These are phyloP conservation scores for Conringia planisiliqua DNA, from an alignment of 345 rosid genomes.

Conservation along the genomic window DNA sequence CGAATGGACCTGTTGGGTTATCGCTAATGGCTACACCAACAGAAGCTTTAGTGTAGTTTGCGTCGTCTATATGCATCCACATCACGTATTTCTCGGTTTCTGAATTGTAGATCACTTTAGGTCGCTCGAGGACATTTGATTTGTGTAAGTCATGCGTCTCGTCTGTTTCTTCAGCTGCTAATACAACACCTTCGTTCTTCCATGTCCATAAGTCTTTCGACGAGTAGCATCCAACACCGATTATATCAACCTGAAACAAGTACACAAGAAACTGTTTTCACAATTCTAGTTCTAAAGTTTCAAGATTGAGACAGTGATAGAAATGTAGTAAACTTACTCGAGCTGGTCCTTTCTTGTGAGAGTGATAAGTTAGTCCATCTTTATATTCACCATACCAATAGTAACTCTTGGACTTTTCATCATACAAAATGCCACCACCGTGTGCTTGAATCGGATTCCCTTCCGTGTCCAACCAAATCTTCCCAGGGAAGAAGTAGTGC, in stretches of 20 bases:
- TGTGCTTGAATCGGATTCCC: conserved; percentile 97
- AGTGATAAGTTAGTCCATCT: conserved; percentile 88
- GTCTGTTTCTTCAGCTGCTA: conserved; percentile 66
- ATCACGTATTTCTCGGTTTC: conserved; percentile 73
- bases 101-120: conserved; percentile 83
- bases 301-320: background rate
- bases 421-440: conserved; percentile 79
- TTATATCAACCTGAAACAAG: conserved; percentile 72
- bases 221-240: conserved; percentile 95
- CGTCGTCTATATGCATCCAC: conserved; percentile 97
- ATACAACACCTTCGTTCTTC: conserved; percentile 86
- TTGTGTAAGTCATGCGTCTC: conserved; percentile 81
- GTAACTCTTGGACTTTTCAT: conserved; percentile 51
- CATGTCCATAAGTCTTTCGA: conserved; percentile 92
- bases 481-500: conserved; percentile 57
- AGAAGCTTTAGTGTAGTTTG: conserved; percentile 87
- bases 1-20: conserved; percentile 79
- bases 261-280: background rate
- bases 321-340: conserved; percentile 49
- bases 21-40: conserved; percentile 75
- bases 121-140: conserved; percentile 85
- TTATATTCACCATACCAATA: conserved; percentile 97
- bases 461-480: conserved; percentile 86
- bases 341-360: conserved; percentile 71
- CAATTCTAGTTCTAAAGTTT: background rate